Evolutionary conservation across 768 basidiomycete genomes (phyloP).

Genomic region (Hirschioporus abietinus): DNA sequence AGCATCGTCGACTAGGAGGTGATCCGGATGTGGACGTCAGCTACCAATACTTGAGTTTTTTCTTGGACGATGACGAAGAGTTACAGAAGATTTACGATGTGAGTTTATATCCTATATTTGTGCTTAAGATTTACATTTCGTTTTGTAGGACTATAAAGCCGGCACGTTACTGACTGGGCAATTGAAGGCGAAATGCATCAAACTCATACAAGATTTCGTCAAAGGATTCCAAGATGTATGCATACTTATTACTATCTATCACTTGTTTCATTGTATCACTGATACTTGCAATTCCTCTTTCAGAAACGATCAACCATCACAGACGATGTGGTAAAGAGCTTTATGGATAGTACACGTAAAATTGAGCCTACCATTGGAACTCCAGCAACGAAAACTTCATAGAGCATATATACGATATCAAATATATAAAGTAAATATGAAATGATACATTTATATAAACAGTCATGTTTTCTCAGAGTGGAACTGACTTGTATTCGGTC

Average conservation of each 20-base stretch:
- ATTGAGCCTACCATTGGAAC: constrained; percentile 58
- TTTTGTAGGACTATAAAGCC: constrained; percentile 79
- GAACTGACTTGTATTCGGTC: neutral
- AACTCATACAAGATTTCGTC: constrained; percentile 76
- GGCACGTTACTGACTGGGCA: constrained; percentile 86
- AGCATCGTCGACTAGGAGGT: constrained; percentile 83
- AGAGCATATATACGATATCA: neutral
- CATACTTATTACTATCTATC: neutral
- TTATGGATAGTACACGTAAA: constrained; percentile 77
- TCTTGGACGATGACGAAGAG: constrained; percentile 92
- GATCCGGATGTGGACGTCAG: constrained; percentile 93
- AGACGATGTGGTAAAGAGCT: constrained; percentile 64
- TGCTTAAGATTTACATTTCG: neutral
- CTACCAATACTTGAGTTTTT: constrained; percentile 94
- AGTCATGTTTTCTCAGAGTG: neutral
- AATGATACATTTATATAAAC: neutral
- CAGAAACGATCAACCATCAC: constrained; percentile 79
- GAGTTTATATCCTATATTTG: constrained; percentile 17
- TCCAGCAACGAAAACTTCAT: neutral
- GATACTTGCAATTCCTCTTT: constrained; percentile 10
- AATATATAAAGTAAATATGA: neutral
- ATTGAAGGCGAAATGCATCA: constrained; percentile 85
- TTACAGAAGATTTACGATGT: constrained; percentile 73
- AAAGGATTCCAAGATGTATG: constrained; percentile 78
- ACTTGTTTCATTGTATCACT: constrained; percentile 4